Evolutionary conservation across 768 basidiomycete species (phyloP), one percentile per base, ranked within the genome.

Genomic region (Chiua virens): DNA sequence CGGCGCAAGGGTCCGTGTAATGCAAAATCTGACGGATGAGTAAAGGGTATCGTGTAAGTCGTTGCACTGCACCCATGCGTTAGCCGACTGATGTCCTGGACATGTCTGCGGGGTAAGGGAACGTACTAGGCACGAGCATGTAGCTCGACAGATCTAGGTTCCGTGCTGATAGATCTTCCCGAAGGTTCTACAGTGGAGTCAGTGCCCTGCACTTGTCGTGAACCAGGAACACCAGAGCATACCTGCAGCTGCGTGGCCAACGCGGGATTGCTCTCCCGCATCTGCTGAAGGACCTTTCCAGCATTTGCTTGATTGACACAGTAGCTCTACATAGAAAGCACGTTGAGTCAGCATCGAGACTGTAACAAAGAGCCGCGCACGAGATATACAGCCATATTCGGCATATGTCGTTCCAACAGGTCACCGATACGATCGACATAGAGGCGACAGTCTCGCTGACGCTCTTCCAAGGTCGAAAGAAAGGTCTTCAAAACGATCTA

Each of bases 341-440:
- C 44, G 32, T 21, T 28, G 23, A 4, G 48, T 43, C 9, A 56
- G 37, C 21, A 14, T 1, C n/a, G 18, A 18, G 14, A 20, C 21
- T 23, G 15, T 9, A 14, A 15, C 8, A 32, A 14, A 13, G 5
- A 11, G 13, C 8, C 8, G 38, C 79, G 35, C 47, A 88, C 92
- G 79, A 86, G 82, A 63, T 98, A 98, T 17, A 87, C 79, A 8
- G 70, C 75, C 83, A 96, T 89, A 56, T 85, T 82, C 0, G 82
- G 75, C 69, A 96, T 82, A 63, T 94, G 83, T 34, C 68, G 76
- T 40, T 85, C 71, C 32, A 98, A 68, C 47, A 97, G 80, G 65
- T 98, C 95, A 2, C 92, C 93, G 30, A 98, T 87, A 21, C 73
- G 77, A 67, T 95, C 91, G 22, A 98, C 76, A 61, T 98, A 99